Evolutionary conservation across 257 asterid species (phyloP), one percentile per base, ranked within the genome.

Genomic region (Anisodus tanguticus): DNA sequence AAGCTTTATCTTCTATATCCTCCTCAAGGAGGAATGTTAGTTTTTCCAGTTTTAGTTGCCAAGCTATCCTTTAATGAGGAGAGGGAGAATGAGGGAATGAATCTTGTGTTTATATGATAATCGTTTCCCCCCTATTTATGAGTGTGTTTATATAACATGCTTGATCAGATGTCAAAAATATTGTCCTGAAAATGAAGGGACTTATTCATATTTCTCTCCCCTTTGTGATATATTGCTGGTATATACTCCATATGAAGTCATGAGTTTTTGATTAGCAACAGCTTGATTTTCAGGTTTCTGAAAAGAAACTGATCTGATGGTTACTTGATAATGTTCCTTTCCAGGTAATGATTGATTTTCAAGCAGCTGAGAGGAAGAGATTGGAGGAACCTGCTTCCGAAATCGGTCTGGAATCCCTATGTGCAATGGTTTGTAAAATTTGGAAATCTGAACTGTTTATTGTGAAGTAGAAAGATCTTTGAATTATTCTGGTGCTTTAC

Each of bases 281-380:
- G 4, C 81, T 51, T 51, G 12, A 76, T 26, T 51, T 76, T 76
- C 63, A 22, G 62, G 8, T 13, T 53, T 76, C 41, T 51, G 81
- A 51, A 53, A 51, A 74, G 22, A 74, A 74, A 53, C 43, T 7
- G 26, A 51, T 70, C 79, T 26, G 59, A 31, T 76, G 47, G 58
- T 77, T 77, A 53, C 66, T 53, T 77, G 82, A 77, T 53, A 53
- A 13, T 53, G 64, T 77, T 84, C 68, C 70, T 82, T 84, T 85
- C 78, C 91, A 97, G 99, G 98, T 97, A 80, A 93, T 97, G 99
- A 95, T 90, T 90, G 99, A 95, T 93, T 97, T 97, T 89, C 99
- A 97, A 93, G 97, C 92, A 66, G 98, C 98, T 85, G 92, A 97
- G 90, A 95, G 95, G 90, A 90, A 93, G 86, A 93, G 95, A 91